Evolutionary conservation across 179 eudicot genomes (phyloP), one percentile per base, ranked within the genome.

Genomic region (Amaranthus tricolor): DNA sequence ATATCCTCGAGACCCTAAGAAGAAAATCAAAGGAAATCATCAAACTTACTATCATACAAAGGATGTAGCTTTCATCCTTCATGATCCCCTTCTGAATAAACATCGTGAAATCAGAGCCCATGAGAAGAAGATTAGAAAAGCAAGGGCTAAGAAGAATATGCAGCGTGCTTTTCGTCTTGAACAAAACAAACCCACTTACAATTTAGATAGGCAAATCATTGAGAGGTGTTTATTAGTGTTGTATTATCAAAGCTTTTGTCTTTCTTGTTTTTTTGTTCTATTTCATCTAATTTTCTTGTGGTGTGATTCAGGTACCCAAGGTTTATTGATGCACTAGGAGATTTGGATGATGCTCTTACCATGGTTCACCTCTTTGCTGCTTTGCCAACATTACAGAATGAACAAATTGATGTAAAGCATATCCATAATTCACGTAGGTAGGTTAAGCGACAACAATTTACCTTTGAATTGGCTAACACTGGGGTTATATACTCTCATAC

Each of bases 341-440:
- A 94, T 84, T 75, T 94, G 73, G 98, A 94, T 78, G 98, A 94
- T 71, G 87, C 94, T 74, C 91, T 94, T 17, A 82, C 90, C 5
- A 94, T 90, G 97, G 89, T 92, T 31, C 97, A 92, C 77, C 88
- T 94, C 31, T 94, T 94, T 86, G 98, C 97, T 76, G 89, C 96
- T 55, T 80, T 94, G 76, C 97, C 98, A 57, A 90, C 97, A 10
- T 80, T 85, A 59, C 91, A 89, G 71, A 86, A 87, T 82, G 91
- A 94, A 67, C 89, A 92, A 72, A 86, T 94, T 54, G 81, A 84
- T 69, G 95, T 89, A 43, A 77, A 86, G 73, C 91, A 88, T 64
- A 84, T 94, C 74, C 98, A 94, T 74, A 90, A 83, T 57, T 92
- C 96, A 63, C 86, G 97, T 76, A 93, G 97, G 98, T 94, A 52